phyloP scores from a whole-genome alignment of 2,329 filamentous ascomycete species.

The Botryosphaeria agaves region DNA sequence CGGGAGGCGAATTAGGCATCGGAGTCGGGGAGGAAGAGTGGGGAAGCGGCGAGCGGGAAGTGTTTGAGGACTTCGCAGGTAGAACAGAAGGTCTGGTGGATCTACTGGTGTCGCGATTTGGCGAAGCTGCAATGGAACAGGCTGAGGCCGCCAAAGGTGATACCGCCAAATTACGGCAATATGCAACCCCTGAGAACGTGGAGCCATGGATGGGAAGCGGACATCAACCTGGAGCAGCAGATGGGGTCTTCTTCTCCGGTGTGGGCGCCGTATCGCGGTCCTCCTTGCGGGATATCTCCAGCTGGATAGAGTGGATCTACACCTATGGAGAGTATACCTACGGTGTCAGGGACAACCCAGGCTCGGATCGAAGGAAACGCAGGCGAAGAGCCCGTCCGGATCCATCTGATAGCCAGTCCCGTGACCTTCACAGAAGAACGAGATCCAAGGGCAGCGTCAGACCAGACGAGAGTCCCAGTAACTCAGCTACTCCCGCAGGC shows the following conservation, averaged over 20 bases:
- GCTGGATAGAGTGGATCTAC: slow-evolving; percentile 83
- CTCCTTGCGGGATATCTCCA: slow-evolving; percentile 55
- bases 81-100: slow-evolving; percentile 76
- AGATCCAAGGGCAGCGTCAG: too few species aligned
- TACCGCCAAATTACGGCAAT: slow-evolving; percentile 2
- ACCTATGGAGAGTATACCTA: slow-evolving; percentile 72
- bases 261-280: slow-evolving; percentile 53
- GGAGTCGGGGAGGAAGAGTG: slow-evolving; percentile 93
- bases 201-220: slow-evolving; percentile 61
- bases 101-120: slow-evolving; percentile 74
- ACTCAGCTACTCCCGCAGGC: background rate
- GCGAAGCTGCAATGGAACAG: slow-evolving; percentile 29
- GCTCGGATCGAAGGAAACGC: slow-evolving; percentile 39
- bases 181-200: slow-evolving; percentile 11
- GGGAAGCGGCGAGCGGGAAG: slow-evolving; percentile 83
- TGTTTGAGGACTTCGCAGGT: slow-evolving; percentile 71
- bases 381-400: slow-evolving; percentile 14
- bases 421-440: too few species aligned
- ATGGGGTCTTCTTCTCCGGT: slow-evolving; percentile 78
- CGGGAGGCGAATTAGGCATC: slow-evolving; percentile 78
- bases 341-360: slow-evolving; percentile 65
- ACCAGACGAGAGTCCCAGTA: background rate
- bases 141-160: slow-evolving; percentile 7
- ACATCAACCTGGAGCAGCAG: slow-evolving; percentile 47
- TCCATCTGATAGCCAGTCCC: background rate